These are phyloP conservation scores for Senna siamea DNA, from an alignment of 306 rosid species.

Conservation along the genomic window DNA sequence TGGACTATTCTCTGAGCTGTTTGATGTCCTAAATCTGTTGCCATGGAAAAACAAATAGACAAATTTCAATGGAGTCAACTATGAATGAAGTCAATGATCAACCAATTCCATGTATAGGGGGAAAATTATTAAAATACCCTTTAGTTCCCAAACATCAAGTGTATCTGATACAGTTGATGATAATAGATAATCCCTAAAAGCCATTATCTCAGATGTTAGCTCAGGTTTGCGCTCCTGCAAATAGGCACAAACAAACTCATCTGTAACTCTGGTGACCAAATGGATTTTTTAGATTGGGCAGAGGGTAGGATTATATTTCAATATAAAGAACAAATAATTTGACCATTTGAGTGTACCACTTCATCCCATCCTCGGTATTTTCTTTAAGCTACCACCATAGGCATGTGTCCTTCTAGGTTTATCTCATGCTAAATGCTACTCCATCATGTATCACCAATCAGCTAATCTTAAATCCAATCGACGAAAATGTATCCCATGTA, in stretches of 20 bases:
- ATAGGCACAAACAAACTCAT: slow-evolving; percentile 32
- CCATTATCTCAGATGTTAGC: slow-evolving; percentile 85
- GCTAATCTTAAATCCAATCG: background rate
- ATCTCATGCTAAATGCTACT: background rate
- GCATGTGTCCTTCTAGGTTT: too few relatives aligned
- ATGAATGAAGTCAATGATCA: slow-evolving; percentile 27
- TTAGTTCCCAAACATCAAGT: slow-evolving; percentile 96
- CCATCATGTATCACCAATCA: background rate
- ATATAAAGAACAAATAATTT: background rate
- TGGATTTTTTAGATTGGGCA: background rate
- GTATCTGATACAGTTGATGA: slow-evolving; percentile 91
- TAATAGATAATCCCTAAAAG: slow-evolving; percentile 89
- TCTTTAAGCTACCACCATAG: background rate
- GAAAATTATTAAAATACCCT: slow-evolving; percentile 57
- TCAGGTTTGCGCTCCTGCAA: slow-evolving; percentile 92
- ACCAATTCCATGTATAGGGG: slow-evolving; percentile 5
- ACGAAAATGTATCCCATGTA: background rate
- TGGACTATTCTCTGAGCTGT: slow-evolving; percentile 97
- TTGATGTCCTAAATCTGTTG: slow-evolving; percentile 95
- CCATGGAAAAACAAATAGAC: slow-evolving; percentile 27
- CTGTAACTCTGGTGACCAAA: background rate
- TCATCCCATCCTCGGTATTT: slow-evolving; percentile 8
- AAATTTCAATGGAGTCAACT: slow-evolving; percentile 30
- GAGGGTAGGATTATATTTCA: background rate
- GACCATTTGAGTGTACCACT: background rate